Base-by-base conservation (phyloP, 192 early-diverging fungal species). In the Diversispora eburnea region DNA sequence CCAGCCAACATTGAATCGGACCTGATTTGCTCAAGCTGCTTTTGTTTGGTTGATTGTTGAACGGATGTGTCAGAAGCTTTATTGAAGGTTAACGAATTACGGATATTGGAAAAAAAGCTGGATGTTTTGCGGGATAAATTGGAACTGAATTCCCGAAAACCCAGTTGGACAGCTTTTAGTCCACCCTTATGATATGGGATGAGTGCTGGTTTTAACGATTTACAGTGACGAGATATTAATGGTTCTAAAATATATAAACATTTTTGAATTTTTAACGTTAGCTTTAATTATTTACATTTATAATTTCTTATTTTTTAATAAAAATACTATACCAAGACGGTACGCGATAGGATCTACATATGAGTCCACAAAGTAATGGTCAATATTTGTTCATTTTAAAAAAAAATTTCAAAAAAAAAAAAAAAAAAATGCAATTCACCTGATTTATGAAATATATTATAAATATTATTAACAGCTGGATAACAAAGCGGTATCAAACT, bases 161-260 rank as follows among this genome's bases (percentile, higher is more conserved):
- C 92, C 49, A 87, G 80, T n/a, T 92, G 79, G 8, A 87, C 79
- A 65, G 83, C 85, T 59, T 84, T 92, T 2, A 95, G 75, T 33
- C 93, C 93, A 25, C 93, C 93, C 65, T 95, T 95, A 67, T 89
- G 87, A 67, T 93, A 95, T 5, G 87, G 90, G 42, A 95, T 82
- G 33, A 83, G 83, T 6, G 85, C 88, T 8, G 93, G 93, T 65
- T 91, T 91, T 19, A 84, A 60, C 8, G 78, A 80, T 8, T 75
- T 63, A 41, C 84, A 82, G 45, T 84, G 75, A 7, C 83, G 82
- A 12, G 83, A 75, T 57, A 93, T 85, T 5, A 93, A 67, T 5
- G 93, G 93, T 75, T 94, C 87, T 46, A 90, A 9, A 12, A 45
- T 22, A 58, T 58, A 58, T 17, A 7, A 17, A 54, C 2, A 10